phyloP scores from a whole-genome alignment of 129 eudicot genomes.

The Flaveria bidentis region DNA sequence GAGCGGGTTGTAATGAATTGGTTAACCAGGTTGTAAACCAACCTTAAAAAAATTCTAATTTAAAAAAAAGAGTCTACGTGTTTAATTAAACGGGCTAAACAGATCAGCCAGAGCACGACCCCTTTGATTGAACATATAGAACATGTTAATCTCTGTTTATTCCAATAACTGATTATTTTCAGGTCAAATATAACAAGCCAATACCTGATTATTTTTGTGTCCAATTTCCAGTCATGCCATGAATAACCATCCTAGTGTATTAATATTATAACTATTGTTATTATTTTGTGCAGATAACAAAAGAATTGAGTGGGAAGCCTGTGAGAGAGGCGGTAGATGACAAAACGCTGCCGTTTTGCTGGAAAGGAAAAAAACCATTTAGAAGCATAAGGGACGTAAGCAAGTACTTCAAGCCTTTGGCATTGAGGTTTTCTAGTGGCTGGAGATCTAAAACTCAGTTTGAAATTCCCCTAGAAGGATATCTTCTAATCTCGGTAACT shows the following conservation, averaged over 20 bases:
- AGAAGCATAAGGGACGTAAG: slow-evolving; percentile 65
- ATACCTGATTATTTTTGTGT: neutral
- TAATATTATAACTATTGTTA: neutral
- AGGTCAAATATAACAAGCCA: neutral
- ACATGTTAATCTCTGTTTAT: neutral
- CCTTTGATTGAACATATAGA: neutral
- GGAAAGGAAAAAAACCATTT: slow-evolving; percentile 85
- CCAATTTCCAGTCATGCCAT: neutral
- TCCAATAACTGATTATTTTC: too few species aligned
- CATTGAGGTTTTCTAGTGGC: slow-evolving; percentile 60
- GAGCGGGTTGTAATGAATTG: neutral
- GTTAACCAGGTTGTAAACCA: neutral
- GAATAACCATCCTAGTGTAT: neutral
- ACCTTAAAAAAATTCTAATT: neutral
- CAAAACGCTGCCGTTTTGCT: slow-evolving; percentile 82
- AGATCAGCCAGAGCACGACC: neutral
- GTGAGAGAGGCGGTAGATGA: slow-evolving; percentile 68
- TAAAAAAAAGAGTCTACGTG: neutral
- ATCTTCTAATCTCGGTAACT: slow-evolving; percentile 73
- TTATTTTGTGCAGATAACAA: slow-evolving; percentile 45
- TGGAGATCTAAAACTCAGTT: slow-evolving; percentile 68
- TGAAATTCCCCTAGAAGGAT: slow-evolving; percentile 84
- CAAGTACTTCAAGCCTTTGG: slow-evolving; percentile 74
- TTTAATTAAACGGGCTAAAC: neutral
- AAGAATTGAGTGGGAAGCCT: slow-evolving; percentile 66